These are phyloP conservation scores for Arxiozyma slooffiae DNA, from an alignment of 1,139 yeast species.

Conservation along the genomic window DNA sequence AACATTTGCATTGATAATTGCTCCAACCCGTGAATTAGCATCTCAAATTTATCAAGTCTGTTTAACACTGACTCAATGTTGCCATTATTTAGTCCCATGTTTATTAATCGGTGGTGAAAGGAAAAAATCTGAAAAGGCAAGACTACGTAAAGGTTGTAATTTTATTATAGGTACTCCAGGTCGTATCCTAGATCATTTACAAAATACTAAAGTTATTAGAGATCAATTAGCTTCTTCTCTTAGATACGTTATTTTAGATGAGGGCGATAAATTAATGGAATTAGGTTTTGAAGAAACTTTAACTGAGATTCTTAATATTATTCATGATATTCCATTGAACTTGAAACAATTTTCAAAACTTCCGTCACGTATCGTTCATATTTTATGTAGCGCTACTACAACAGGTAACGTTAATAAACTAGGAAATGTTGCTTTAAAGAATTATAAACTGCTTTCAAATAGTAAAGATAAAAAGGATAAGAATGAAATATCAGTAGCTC, in stretches of 20 bases:
- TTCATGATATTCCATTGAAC: conserved; percentile 40
- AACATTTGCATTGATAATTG: conserved; percentile 72
- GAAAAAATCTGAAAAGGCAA: conserved; percentile 84
- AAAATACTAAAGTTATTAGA: conserved; percentile 68
- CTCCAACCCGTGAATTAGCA: conserved; percentile 93
- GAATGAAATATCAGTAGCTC: conserved; percentile 42
- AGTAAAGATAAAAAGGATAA: conserved; percentile 31
- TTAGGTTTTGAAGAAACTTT: conserved; percentile 93
- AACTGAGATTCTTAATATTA: conserved; percentile 55
- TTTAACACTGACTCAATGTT: conserved; percentile 58
- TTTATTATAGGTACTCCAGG: conserved; percentile 90
- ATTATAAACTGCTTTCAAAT: conserved; percentile 58
- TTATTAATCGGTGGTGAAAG: conserved; percentile 92
- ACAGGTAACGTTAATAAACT: conserved; percentile 69
- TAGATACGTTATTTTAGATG: conserved; percentile 81
- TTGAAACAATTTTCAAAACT: conserved; percentile 42
- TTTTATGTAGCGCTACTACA: conserved; percentile 91
- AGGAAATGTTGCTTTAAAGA: conserved; percentile 62
- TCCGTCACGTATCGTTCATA: conserved; percentile 63
- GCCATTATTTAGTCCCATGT: conserved; percentile 83
- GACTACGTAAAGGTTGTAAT: conserved; percentile 82
- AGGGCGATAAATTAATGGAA: conserved; percentile 92
- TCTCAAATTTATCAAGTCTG: conserved; percentile 81
- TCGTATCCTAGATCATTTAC: conserved; percentile 82
- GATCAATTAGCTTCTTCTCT: conserved; percentile 60